Conservation (phyloP, 129 eudicot species). For the Calendula officinalis region DNA sequence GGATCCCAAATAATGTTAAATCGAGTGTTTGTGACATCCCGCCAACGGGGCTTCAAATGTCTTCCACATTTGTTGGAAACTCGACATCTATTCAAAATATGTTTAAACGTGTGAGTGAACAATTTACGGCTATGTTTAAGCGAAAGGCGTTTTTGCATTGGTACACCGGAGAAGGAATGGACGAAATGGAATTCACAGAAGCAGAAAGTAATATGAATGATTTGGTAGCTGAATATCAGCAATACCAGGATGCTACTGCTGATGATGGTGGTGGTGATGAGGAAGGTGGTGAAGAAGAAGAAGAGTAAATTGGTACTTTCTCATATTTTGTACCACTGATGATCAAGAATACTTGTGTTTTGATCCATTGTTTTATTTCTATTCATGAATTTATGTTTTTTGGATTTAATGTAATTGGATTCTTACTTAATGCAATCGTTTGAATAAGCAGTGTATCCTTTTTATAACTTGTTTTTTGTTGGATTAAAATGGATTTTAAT, state of each 20-base stretch:
- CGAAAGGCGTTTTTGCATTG: slow-evolving; percentile 97
- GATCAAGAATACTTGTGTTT: slow-evolving; percentile 8
- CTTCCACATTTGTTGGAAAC: slow-evolving; percentile 77
- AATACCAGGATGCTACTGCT: slow-evolving; percentile 87
- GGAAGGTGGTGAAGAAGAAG: slow-evolving; percentile 41
- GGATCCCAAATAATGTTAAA: slow-evolving; percentile 93
- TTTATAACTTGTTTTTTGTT: too few relatives aligned
- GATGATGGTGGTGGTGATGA: slow-evolving; percentile 64
- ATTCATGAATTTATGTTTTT: slow-evolving; percentile 14
- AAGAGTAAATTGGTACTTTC: not conserved
- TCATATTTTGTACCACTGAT: not conserved
- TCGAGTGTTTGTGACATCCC: slow-evolving; percentile 91
- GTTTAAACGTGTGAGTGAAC: slow-evolving; percentile 88
- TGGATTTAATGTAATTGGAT: slow-evolving; percentile 23
- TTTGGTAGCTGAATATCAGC: slow-evolving; percentile 90
- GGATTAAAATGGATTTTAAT: too few relatives aligned
- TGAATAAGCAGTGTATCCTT: not conserved
- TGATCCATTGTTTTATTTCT: slow-evolving; percentile 6
- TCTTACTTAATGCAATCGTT: slow-evolving; percentile 17
- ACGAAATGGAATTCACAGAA: slow-evolving; percentile 93
- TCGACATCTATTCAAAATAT: slow-evolving; percentile 85
- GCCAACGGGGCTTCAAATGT: slow-evolving; percentile 85
- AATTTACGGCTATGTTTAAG: slow-evolving; percentile 89
- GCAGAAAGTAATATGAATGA: slow-evolving; percentile 95
- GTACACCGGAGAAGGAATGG: slow-evolving; percentile 98